Base-by-base conservation (phyloP, 352 stramenopile genomes). In the Pythium phragmitis region DNA sequence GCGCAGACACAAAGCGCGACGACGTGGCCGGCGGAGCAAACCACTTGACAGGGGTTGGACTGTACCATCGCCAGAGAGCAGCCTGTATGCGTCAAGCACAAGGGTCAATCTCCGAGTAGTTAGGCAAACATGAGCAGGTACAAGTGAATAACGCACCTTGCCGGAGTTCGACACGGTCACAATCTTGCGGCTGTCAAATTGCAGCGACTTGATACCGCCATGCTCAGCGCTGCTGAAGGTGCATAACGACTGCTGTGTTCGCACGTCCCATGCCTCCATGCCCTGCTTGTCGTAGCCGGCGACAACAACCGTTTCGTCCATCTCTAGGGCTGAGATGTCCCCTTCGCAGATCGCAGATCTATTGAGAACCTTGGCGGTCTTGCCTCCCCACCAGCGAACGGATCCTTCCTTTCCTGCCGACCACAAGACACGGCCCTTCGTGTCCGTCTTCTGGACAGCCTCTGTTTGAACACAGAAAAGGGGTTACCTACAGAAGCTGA, bases 211-310 rank as follows among this genome's bases (percentile, higher is more conserved):
- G 17, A 94, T 69, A 36, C 85, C 87, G 17, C 87, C 85, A 58
- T 92, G 81, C 26, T 79, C 69, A 4, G 61, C 62, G 66, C 78
- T 92, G 59, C 85, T 94, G 73, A 96, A 96, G 53, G 85, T 89
- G 66, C 80, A 91, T 37, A 96, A 66, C 13, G 87, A 74, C 59
- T 96, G 87, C 68, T 96, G 87, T 28, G 87, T 96, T 61, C 87
- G 80, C 11, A 96, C 85, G 42, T 96, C 87, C 87, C 87, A 96
- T 9, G 87, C 81, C 57, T 96, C 84, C 84, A 96, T 94, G 51
- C 87, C 87, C 61, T 91, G 85, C 39, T 82, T 74, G 4, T 63
- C 78, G 72, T 94, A 96, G 50, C 84, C 87, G 30, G 87, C 87
- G 43, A 96, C 84, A 21, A 96, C 87, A 14, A 94, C 84, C 33